phyloP scores from a whole-genome alignment of 257 asterid genomes.

The Solanum medicagineum region DNA sequence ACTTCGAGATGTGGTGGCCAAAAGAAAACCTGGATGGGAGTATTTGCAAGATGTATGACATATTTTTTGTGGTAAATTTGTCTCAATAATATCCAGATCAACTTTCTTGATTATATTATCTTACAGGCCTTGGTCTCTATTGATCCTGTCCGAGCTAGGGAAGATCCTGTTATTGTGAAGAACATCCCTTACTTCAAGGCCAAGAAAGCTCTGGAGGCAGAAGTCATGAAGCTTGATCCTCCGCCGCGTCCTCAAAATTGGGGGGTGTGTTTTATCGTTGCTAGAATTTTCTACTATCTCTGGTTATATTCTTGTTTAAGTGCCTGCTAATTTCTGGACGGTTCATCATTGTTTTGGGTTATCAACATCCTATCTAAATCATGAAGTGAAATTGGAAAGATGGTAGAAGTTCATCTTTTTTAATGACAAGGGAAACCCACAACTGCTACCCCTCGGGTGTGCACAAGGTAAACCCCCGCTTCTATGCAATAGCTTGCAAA shows the following conservation, averaged over 20 bases:
- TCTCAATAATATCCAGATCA: neutral
- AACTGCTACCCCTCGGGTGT: too few species aligned
- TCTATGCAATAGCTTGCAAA: too few species aligned
- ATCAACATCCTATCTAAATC: neutral
- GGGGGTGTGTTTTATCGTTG: conserved; percentile 46
- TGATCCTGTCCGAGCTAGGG: conserved; percentile 83
- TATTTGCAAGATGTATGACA: conserved; percentile 72
- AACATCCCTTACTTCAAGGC: conserved; percentile 73
- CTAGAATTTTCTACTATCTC: neutral
- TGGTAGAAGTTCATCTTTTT: neutral
- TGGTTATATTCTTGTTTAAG: neutral
- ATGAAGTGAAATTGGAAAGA: neutral
- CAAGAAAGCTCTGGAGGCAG: conserved; percentile 68
- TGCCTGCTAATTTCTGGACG: neutral
- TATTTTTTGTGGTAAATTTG: neutral
- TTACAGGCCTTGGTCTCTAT: conserved; percentile 81
- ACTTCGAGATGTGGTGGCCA: conserved; percentile 76
- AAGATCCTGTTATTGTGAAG: conserved; percentile 74
- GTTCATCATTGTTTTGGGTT: neutral
- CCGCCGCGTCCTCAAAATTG: conserved; percentile 79
- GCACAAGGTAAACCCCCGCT: too few species aligned
- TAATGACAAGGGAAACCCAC: too few species aligned
- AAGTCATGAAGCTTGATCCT: conserved; percentile 81
- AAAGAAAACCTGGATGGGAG: conserved; percentile 96
- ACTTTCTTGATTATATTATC: conserved; percentile 2